Conservation (phyloP, 23 red algal genomes). For the Porphyridium purpureum region DNA sequence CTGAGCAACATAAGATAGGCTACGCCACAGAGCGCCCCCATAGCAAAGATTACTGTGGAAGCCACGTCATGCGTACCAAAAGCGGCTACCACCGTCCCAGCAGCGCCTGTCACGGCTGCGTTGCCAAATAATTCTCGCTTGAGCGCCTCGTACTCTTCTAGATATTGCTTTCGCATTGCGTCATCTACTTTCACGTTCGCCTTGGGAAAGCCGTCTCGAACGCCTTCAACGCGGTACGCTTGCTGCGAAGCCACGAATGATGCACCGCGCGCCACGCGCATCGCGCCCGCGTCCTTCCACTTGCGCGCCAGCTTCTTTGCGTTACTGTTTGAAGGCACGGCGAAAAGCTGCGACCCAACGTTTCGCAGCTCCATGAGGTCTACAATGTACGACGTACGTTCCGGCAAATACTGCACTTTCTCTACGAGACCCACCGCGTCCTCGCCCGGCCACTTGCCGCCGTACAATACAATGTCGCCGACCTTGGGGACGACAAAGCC, state of each 20-base stretch:
- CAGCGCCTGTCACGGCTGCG: conserved; percentile 21
- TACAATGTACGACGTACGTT: conserved; percentile 9
- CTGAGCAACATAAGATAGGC: conserved; percentile 53
- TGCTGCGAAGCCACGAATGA: conserved; percentile 30
- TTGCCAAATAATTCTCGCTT: conserved; percentile 15
- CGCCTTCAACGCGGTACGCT: conserved; percentile 30
- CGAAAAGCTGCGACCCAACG: conserved; percentile 26
- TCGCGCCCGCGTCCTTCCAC: conserved; percentile 40
- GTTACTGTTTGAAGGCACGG: conserved; percentile 6
- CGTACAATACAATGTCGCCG: conserved; percentile 64
- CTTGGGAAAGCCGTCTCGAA: conserved; percentile 18
- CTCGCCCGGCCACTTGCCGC: conserved; percentile 53
- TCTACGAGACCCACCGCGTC: conserved; percentile 52
- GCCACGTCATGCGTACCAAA: background rate
- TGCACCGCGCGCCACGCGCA: conserved; percentile 23
- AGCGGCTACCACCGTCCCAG: conserved; percentile 3
- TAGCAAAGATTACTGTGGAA: conserved; percentile 15
- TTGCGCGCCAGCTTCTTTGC: conserved; percentile 7
- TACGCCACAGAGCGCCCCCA: conserved; percentile 21
- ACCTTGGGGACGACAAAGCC: conserved; percentile 40
- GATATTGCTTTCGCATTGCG: conserved; percentile 2
- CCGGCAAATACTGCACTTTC: conserved; percentile 1
- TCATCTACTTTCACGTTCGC: background rate
- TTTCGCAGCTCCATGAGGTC: conserved; percentile 44
- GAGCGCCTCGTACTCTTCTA: conserved; percentile 17